Evolutionary conservation across 2,329 filamentous ascomycete species (phyloP).

Genomic region (Fusarium secorum): DNA sequence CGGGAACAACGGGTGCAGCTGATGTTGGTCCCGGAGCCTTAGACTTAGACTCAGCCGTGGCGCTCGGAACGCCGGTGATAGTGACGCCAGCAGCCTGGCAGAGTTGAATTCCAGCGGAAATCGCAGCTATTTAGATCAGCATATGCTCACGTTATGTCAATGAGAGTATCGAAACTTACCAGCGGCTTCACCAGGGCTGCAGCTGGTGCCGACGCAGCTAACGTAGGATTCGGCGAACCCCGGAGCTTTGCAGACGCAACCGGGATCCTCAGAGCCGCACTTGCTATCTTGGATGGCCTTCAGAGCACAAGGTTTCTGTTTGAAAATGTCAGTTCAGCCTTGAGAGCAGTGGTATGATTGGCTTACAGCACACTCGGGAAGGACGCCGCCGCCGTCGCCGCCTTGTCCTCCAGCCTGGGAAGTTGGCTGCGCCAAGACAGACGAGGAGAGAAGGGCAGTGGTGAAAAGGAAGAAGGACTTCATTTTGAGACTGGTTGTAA

Average conservation of each 20-base stretch:
- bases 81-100: constrained; percentile 5
- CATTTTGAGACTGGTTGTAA: background rate
- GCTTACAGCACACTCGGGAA: constrained; percentile 12
- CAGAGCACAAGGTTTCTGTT: constrained; percentile 12
- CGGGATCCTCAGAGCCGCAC: background rate
- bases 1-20: background rate
- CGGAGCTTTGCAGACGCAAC: constrained; percentile 13
- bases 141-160: fast-evolving
- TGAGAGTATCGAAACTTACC: background rate
- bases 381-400: background rate
- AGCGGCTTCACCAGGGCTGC: constrained; percentile 2
- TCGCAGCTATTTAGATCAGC: background rate
- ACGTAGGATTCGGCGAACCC: background rate
- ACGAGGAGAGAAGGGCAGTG: background rate
- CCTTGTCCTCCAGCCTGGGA: background rate
- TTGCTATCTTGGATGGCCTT: background rate
- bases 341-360: too few relatives aligned
- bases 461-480: constrained; percentile 4
- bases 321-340: background rate
- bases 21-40: background rate
- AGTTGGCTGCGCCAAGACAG: background rate
- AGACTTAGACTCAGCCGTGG: background rate
- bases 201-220: background rate
- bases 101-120: background rate
- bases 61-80: background rate